Evolutionary conservation across 257 asterid genomes (phyloP).

Genomic region (Primulina eburnea): DNA sequence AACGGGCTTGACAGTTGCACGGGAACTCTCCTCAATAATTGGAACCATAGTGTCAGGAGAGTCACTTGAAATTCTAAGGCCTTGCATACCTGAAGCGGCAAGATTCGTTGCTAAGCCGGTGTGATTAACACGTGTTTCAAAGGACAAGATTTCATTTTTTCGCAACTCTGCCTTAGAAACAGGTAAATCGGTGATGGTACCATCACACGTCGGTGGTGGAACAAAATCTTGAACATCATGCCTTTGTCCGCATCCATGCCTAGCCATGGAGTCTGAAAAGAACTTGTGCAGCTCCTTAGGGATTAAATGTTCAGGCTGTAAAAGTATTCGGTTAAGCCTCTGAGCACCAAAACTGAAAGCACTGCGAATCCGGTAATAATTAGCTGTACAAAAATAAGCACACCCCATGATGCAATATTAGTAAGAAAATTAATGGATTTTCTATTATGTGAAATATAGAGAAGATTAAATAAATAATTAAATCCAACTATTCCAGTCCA

Average conservation of each 20-base stretch:
- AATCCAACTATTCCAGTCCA: not conserved
- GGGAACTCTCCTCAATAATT: conserved; percentile 20
- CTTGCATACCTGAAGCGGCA: conserved; percentile 25
- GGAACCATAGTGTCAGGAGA: conserved; percentile 23
- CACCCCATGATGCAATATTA: not conserved
- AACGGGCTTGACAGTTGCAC: conserved; percentile 21
- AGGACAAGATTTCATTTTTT: conserved; percentile 25
- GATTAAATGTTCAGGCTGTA: conserved; percentile 46
- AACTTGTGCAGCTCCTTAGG: conserved; percentile 55
- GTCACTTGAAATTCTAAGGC: conserved; percentile 26
- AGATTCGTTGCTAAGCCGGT: conserved; percentile 18
- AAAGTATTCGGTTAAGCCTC: conserved; percentile 59
- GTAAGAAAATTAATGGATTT: not conserved
- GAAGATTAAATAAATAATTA: not conserved
- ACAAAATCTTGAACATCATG: conserved; percentile 47
- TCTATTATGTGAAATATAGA: not conserved
- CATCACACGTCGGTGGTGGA: conserved; percentile 20
- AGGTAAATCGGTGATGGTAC: conserved; percentile 26
- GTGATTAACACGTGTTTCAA: conserved; percentile 1
- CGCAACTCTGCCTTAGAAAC: conserved; percentile 23
- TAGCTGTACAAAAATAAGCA: conserved; percentile 40
- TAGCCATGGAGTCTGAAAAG: conserved; percentile 63
- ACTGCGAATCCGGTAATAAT: conserved; percentile 78
- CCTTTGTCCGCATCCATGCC: conserved; percentile 61
- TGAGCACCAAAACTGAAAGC: conserved; percentile 82